Evolutionary conservation across 2,329 filamentous ascomycete genomes (phyloP), one percentile per base, ranked within the genome.

Genomic region (Pestalotiopsis sp.): DNA sequence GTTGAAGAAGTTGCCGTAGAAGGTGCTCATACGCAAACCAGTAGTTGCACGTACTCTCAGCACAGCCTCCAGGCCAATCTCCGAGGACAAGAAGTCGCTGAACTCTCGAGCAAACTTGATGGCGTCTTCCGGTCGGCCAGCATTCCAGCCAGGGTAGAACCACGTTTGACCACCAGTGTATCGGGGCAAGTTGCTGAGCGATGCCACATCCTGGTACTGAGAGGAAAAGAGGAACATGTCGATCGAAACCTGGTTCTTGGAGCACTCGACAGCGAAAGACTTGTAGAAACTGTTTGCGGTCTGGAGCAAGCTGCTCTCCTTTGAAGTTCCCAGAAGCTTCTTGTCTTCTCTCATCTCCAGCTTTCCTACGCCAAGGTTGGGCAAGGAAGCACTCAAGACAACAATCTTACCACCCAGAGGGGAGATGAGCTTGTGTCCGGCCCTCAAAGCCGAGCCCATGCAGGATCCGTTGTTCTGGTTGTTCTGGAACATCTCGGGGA

Each of bases 1-100:
- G 85, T 98, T 99, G 87, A 99, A 99, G 83, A 99, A 99, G 84
- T 99, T 99, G 74, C 96, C 96, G 81, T 98, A 99, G 83, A 99
- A 99, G 2, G 95, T 95, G 83, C 91, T 97, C 93, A 98, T 98
- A 66, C 96, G 91, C 69, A 99, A 84, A 66, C 96, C 96, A 27
- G 95, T 98, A 2, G 95, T 98, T 20, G 96, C 96, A 73, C 96
- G 92, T 52, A 99, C 96, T 78, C 96, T 92, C 68, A 99, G 91
- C 49, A 99, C 96, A 58, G 96, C 96, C 82, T 99, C 96, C 45
- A 99, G 84, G 0, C 95, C 96, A 77, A 99, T 98, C 80, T 99
- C 96, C 0, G 95, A 91, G 11, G 95, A 98, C n/a, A 99, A 85
- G 78, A 96, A 97, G 78, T 98, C 95, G 76, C 94, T 97, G 78